Conservation (phyloP, 192 early-diverging fungal genomes). For the Ambispora gerdemannii region DNA sequence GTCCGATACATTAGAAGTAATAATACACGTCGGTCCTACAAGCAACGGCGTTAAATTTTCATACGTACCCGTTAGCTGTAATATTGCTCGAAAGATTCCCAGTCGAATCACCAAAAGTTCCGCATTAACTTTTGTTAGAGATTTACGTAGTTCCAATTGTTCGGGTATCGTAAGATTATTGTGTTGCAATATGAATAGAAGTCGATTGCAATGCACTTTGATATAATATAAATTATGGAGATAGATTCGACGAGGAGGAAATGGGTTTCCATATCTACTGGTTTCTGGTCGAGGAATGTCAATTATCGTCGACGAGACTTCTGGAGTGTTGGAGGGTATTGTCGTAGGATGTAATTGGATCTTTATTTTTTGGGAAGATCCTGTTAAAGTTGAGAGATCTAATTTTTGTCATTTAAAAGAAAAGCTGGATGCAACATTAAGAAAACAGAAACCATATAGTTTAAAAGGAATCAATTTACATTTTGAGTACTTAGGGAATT, state of each 20-base stretch:
- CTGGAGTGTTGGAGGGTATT: not conserved
- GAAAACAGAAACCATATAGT: too few relatives aligned
- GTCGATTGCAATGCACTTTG: constrained; percentile 47
- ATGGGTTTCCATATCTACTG: constrained; percentile 42
- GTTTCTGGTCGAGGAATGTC: constrained; percentile 27
- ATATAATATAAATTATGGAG: constrained; percentile 46
- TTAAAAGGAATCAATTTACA: too few relatives aligned
- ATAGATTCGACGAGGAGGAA: constrained; percentile 47
- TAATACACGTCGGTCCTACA: constrained; percentile 50
- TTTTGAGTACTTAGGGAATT: too few relatives aligned
- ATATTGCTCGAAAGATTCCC: constrained; percentile 46
- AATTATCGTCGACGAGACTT: not conserved
- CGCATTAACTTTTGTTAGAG: constrained; percentile 36
- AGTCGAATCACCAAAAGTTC: constrained; percentile 46
- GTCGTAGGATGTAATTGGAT: too few relatives aligned
- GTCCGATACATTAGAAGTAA: constrained; percentile 44
- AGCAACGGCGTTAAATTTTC: constrained; percentile 49
- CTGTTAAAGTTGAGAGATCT: too few relatives aligned
- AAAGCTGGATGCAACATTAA: too few relatives aligned
- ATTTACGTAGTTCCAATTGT: constrained; percentile 47
- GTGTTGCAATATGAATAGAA: constrained; percentile 55
- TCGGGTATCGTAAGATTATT: constrained; percentile 59
- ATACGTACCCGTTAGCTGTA: constrained; percentile 42
- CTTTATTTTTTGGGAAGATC: too few relatives aligned
- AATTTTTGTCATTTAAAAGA: too few relatives aligned